Evolutionary conservation across 352 stramenopile genomes (phyloP), one percentile per base, ranked within the genome.

Genomic region (Pythium biforme): DNA sequence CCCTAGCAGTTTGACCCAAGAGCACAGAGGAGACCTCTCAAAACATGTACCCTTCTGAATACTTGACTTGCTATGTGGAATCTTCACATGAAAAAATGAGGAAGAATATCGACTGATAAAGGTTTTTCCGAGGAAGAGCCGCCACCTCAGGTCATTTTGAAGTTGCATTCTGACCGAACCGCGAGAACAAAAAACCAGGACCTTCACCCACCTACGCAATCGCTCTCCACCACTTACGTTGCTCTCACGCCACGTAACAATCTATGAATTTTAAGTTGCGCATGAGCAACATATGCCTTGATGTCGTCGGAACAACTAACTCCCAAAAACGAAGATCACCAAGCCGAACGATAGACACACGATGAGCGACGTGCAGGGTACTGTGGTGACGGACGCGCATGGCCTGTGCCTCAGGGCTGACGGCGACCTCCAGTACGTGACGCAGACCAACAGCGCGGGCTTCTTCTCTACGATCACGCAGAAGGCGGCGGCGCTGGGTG

Each of bases 401-500:
- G 83, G 83, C 22, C 72, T 93, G 19, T 75, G 81, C 61, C 71
- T 93, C 33, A 76, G 86, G 62, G 83, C 80, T 19, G 69, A 86
- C 41, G 83, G 83, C 12, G 78, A 90, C 56, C 73, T 93, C 26
- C 55, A 68, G 68, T 81, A 77, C 29, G 66, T 74, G 20, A 55
- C 50, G n/a, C 62, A 79, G 40, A 66, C 78, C 46, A 76, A 83
- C 58, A 86, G 68, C 54, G 34, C 66, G 15, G 81, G 83, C n/a
- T 93, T 93, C 73, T 93, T 91, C 64, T 77, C 81, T 37, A 80
- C 75, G 43, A 88, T 93, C 63, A 77, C 71, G 3, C 74, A 90
- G 59, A 85, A 82, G 52, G 83, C 83, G 55, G 70, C 74, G 10
- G 65, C 70, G 37, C 72, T 86, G 47, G 71, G 68, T 12, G 74